Base-by-base conservation (phyloP, 805 yeast genomes). In the Kazachstania martiniae region DNA sequence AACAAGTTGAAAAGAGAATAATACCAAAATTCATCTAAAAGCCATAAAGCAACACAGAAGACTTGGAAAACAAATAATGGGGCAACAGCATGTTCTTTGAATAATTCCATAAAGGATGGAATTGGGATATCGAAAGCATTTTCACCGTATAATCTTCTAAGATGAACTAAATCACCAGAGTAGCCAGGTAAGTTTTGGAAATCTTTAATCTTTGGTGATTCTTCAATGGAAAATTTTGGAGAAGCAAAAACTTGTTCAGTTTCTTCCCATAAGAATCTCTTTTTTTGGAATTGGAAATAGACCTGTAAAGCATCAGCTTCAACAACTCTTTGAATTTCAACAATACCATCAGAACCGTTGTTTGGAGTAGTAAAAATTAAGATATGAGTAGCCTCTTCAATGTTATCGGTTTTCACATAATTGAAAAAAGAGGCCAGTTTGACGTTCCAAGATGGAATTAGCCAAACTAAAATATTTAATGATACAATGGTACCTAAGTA, bases 61-160 rank as follows among this genome's bases (percentile, higher is more conserved):
- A 91, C 68, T 64, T 91, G 98, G 66, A 91, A 91, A 17, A 91
- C 95, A 48, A 91, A 91, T 57, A 91, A 84, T 9, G 98, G 98
- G 10, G 98, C 97, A 25, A 91, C 87, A 8, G 97, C 97, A 56
- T 91, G 98, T 60, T 91, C 97, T 52, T 84, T 79, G 66, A 91
- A 91, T 48, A 91, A 66, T 58, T 89, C 97, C 35, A 70, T 41
- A 47, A 91, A 89, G 0, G 95, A 73, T 31, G 98, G 98, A 34
- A 91, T 71, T 19, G 98, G 98, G 43, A 91, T 89, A 52, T 91
- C 98, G 53, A 91, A 91, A 43, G 70, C 70, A 63, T 91, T 91
- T 43, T 67, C 66, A 33, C 98, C 98, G 53, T 78, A 91, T 37
- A 72, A 61, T 49, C 86, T 72, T 34, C 50, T 60, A 4, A 57